Evolutionary conservation across 2,329 filamentous ascomycete species (phyloP), one percentile per base, ranked within the genome.

Genomic region (Fusarium denticulatum): DNA sequence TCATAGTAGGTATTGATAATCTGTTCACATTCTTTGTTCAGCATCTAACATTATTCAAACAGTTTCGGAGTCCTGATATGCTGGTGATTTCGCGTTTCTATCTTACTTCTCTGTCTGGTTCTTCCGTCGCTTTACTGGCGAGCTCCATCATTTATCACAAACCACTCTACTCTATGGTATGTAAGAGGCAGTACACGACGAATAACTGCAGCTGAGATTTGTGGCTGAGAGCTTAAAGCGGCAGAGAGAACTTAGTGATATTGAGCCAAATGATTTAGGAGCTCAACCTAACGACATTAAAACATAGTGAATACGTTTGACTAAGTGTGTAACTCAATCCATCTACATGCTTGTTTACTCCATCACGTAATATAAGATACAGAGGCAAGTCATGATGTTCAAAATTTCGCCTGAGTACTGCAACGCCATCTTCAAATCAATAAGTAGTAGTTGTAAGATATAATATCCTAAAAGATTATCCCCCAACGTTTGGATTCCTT

Each of bases 21-120:
- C 1, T 1, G 18, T 4, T 12, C 15, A 12, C 10, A 12, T 24
- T 10, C 3, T 15, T 18, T 18, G 2, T 20, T 30, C 15, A 40
- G n/a, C 20, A n/a, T 1, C 24, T 4, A 6, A 3, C 10, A 43
- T 43, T 3, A 18, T 1, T 7, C 15, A 6, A 43, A 2, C 6
- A 4, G 6, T 12, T 18, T 43, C 24, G 7, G 1, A 18, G 7
- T 18, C 0, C 4, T 9, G 24, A 18, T 7, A 12, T 26, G 24
- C 13, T 45, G 11, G 2, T 12, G 6, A 2, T 4, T 18, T 13
- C 16, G 24, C 16, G 20, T 26, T 2, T 13, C 20, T 7, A 26
- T 8, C 24, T 13, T 4, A 8, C n/a, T 26, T 20, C 0, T 8
- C 10, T 26, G 3, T 20, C 24, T 12, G 1, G 7, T 18, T 7